Conservation (phyloP, 495 filamentous ascomycete species). For the Hyaloscypha finlandica region DNA sequence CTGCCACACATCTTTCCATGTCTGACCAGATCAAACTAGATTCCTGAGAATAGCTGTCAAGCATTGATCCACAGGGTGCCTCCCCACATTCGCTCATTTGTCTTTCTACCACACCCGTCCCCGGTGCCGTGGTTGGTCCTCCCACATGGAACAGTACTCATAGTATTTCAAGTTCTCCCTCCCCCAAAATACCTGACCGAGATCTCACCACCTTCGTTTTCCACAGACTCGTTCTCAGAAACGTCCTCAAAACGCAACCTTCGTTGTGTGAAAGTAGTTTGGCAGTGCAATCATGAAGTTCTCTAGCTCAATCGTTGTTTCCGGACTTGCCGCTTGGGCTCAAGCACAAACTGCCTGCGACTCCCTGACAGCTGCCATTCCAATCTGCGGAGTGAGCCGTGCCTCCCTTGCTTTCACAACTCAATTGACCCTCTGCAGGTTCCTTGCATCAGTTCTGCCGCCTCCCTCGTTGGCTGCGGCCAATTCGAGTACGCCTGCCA, state of each 20-base stretch:
- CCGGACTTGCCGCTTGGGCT: constrained; percentile 8
- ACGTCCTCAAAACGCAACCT: background rate
- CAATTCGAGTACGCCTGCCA: constrained; percentile 17
- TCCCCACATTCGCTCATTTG: background rate
- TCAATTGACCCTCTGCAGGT: background rate
- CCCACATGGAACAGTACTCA: background rate
- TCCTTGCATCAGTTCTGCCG: constrained; percentile 17
- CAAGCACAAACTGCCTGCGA: constrained; percentile 14
- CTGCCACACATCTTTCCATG: background rate
- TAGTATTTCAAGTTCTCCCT: background rate
- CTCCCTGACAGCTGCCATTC: constrained; percentile 13
- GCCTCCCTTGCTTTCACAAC: background rate
- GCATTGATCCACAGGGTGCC: background rate
- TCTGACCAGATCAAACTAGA: background rate
- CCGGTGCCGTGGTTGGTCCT: background rate
- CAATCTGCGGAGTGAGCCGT: constrained; percentile 15
- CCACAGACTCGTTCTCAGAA: background rate
- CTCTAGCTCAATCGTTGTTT: background rate
- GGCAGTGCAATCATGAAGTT: constrained; percentile 12
- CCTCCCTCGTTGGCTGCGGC: constrained; percentile 7
- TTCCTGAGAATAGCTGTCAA: background rate
- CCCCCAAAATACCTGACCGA: background rate
- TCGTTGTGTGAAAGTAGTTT: no score
- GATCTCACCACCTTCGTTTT: background rate
- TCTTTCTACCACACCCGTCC: background rate